phyloP scores from a whole-genome alignment of 345 rosid genomes.

The Excoecaria cochinchinensis region DNA sequence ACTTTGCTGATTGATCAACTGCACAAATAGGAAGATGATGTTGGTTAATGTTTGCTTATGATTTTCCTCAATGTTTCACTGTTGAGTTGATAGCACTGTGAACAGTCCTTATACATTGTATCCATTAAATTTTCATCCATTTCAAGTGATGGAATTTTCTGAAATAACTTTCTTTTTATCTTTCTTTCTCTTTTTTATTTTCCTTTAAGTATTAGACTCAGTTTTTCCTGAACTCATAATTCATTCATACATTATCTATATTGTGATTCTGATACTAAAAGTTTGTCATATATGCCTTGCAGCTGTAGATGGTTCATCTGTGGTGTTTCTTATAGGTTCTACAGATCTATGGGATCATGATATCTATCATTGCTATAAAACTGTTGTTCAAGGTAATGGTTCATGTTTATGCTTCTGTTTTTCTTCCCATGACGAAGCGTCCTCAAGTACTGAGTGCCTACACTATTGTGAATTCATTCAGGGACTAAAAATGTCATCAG shows the following conservation, averaged over 20 bases:
- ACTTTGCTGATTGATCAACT: too few species aligned
- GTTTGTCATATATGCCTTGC: constrained; percentile 27
- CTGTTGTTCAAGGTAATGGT: constrained; percentile 72
- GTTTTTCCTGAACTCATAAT: neutral
- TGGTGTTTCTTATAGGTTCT: constrained; percentile 69
- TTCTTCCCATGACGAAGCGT: neutral
- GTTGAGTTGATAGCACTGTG: neutral
- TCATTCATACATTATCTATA: constrained; percentile 5
- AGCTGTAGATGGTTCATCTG: constrained; percentile 69
- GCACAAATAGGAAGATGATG: neutral
- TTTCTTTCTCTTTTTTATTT: neutral
- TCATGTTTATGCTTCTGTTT: neutral
- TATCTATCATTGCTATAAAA: constrained; percentile 58
- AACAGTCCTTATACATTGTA: neutral
- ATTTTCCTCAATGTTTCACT: too few species aligned
- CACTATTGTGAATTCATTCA: constrained; percentile 20
- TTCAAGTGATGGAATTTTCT: neutral
- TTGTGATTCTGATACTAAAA: constrained; percentile 6
- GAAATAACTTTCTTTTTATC: neutral
- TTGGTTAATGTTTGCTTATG: too few species aligned
- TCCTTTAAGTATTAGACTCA: neutral
- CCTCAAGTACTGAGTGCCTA: neutral
- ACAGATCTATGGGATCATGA: constrained; percentile 42
- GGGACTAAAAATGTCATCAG: constrained; percentile 80
- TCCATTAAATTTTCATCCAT: neutral